phyloP scores from a whole-genome alignment of 2,329 filamentous ascomycete genomes.

The Furcasterigmium sp. region DNA sequence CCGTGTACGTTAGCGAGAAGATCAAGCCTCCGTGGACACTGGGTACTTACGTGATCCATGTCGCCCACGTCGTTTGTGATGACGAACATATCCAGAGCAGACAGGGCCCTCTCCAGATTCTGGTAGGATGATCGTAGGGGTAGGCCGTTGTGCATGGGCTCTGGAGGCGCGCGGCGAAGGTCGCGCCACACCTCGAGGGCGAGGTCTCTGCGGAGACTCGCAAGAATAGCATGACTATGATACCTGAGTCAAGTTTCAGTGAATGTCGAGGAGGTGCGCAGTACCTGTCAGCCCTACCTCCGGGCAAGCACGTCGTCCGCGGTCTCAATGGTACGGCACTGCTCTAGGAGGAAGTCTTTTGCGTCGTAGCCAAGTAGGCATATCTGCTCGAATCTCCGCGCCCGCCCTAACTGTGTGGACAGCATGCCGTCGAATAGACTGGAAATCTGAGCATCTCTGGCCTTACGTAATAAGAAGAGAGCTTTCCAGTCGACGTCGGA shows the following conservation, averaged over 20 bases:
- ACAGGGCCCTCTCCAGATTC: slow-evolving; percentile 66
- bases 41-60: slow-evolving; percentile 58
- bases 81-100: slow-evolving; percentile 86
- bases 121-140: slow-evolving; percentile 5
- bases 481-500: slow-evolving; percentile 68
- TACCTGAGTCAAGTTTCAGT: slow-evolving; percentile 44
- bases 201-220: slow-evolving; percentile 73
- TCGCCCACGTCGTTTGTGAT: slow-evolving; percentile 69
- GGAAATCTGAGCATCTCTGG: slow-evolving; percentile 45
- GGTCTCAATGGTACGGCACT: slow-evolving; percentile 54
- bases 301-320: slow-evolving; percentile 72
- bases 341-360: slow-evolving; percentile 73
- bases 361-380: slow-evolving; percentile 75
- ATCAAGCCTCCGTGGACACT: slow-evolving; percentile 1
- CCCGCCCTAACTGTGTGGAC: slow-evolving; percentile 61
- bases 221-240: slow-evolving; percentile 68
- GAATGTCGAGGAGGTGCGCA: slow-evolving; percentile 3
- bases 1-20: slow-evolving; percentile 8
- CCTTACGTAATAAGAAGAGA: slow-evolving; percentile 54
- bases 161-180: slow-evolving; percentile 31
- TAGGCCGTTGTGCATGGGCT: neutral
- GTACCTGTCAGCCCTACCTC: slow-evolving; percentile 34
- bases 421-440: slow-evolving; percentile 63
- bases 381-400: slow-evolving; percentile 66
- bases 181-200: slow-evolving; percentile 71